A percentile compares a stretch with the other conserved stretches of the same genome.
These are phyloP conservation scores for Casuarina equisetifolia DNA, from an alignment of 306 rosid genomes.

Conservation along the genomic window DNA sequence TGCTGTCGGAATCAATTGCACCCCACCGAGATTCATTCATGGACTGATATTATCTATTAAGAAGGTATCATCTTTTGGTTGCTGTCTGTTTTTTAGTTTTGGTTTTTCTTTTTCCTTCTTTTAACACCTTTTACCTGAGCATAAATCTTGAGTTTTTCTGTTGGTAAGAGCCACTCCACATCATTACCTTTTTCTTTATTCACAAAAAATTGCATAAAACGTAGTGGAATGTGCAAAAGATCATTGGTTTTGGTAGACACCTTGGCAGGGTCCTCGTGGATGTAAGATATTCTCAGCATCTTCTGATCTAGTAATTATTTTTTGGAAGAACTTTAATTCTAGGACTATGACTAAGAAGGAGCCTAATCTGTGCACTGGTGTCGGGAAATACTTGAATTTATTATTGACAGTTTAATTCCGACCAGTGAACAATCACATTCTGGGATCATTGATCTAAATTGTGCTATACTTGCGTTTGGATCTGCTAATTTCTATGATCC, in stretches of 20 bases:
- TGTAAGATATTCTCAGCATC: neutral
- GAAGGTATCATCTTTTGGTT: slow-evolving; percentile 39
- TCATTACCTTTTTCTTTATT: neutral
- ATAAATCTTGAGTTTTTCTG: slow-evolving; percentile 10
- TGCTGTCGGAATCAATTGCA: slow-evolving; percentile 61
- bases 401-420: neutral
- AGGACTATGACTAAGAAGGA: slow-evolving; percentile 18
- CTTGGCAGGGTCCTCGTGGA: slow-evolving; percentile 5
- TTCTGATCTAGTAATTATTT: neutral
- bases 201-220: neutral
- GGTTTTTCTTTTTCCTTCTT: neutral
- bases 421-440: neutral
- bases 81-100: slow-evolving; percentile 14
- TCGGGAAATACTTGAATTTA: slow-evolving; percentile 21
- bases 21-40: slow-evolving; percentile 60
- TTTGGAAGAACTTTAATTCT: neutral
- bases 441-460: neutral
- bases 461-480: neutral
- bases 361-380: slow-evolving; percentile 19
- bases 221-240: neutral
- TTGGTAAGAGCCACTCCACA: neutral
- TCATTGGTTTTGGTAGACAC: neutral
- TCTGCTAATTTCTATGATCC: neutral
- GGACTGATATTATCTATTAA: slow-evolving; percentile 46
- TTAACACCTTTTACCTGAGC: neutral